Evolutionary conservation across 768 basidiomycete genomes (phyloP), one percentile per base, ranked within the genome.

Genomic region (Boletus sp.): DNA sequence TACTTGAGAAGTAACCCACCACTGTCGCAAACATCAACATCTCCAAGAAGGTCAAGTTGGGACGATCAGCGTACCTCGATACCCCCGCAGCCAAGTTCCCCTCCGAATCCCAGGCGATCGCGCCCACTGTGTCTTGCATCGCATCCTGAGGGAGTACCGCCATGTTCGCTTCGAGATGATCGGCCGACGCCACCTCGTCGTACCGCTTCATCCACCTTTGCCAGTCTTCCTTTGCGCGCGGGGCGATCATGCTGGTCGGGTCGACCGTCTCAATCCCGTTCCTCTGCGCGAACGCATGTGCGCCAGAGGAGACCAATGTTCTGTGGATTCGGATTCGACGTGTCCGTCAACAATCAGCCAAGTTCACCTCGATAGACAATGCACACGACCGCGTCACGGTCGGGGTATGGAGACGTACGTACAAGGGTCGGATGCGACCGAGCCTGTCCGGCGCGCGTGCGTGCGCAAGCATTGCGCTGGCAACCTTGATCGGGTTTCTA

Each of bases 121-220:
- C 90, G 15, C 91, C 91, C 7, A 93, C 91, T 0, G 91, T 93
- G 67, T 93, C 91, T 65, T 91, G 87, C 52, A 84, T 76, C 52
- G 40, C 58, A 73, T 74, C 57, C 65, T 61, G 63, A 70, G 57
- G 55, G 20, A 55, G 55, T 9, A 12, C 30, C 14, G 47, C 33
- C 9, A 20, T 29, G 24, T 12, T 17, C 29, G 20, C 14, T 15
- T 52, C 59, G 11, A 54, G 49, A 42, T 39, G 37, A 20, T 28
- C 35, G 11, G 74, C 70, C 12, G 46, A 24, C 15, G 29, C 14
- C 1, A 3, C 28, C 18, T 56, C 61, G 36, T 64, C 48, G 20
- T 86, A 74, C 12, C 76, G 72, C 14, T 58, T 61, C 65, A 74
- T 83, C 91, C 91, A 92, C 52, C 72, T 76, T 49, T 65, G 58